These are phyloP conservation scores for Euphorbia schlechtendalii DNA, from an alignment of 441 rosid species.

Conservation along the genomic window DNA sequence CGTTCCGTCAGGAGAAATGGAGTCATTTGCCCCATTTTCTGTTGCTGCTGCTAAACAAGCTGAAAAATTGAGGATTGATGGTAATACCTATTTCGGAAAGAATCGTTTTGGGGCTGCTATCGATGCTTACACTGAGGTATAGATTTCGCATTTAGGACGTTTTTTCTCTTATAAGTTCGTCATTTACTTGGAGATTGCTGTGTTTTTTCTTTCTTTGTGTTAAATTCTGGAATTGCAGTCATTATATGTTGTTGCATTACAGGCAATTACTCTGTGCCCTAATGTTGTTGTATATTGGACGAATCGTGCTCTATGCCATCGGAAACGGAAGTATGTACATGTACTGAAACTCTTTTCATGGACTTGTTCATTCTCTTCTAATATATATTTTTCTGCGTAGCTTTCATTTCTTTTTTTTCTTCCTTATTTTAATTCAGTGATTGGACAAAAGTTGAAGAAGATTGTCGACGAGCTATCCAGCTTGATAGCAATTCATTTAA, in stretches of 20 bases:
- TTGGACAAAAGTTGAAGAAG: slow-evolving; percentile 81
- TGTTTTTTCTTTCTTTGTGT: not conserved
- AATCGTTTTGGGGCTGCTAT: slow-evolving; percentile 88
- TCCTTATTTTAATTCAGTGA: slow-evolving; percentile 36
- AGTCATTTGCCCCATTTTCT: slow-evolving; percentile 24
- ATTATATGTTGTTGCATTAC: not conserved
- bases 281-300: slow-evolving; percentile 81
- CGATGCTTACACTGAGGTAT: slow-evolving; percentile 90
- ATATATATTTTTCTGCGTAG: not conserved
- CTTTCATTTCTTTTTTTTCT: not conserved
- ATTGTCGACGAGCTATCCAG: slow-evolving; percentile 64
- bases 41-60: slow-evolving; percentile 55
- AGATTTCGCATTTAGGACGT: not conserved
- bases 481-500: slow-evolving; percentile 69
- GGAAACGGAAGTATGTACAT: slow-evolving; percentile 67
- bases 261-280: slow-evolving; percentile 90
- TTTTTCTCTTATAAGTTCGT: not conserved
- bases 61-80: slow-evolving; percentile 56
- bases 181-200: not conserved
- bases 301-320: slow-evolving; percentile 87
- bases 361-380: not conserved
- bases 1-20: slow-evolving; percentile 19
- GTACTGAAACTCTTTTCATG: not conserved
- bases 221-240: not conserved
- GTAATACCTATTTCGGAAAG: slow-evolving; percentile 55